A percentile compares a stretch with the other conserved stretches of the same genome.
Conservation (phyloP, 1,284 basidiomycete genomes). For the Ceratobasidium sp. region DNA sequence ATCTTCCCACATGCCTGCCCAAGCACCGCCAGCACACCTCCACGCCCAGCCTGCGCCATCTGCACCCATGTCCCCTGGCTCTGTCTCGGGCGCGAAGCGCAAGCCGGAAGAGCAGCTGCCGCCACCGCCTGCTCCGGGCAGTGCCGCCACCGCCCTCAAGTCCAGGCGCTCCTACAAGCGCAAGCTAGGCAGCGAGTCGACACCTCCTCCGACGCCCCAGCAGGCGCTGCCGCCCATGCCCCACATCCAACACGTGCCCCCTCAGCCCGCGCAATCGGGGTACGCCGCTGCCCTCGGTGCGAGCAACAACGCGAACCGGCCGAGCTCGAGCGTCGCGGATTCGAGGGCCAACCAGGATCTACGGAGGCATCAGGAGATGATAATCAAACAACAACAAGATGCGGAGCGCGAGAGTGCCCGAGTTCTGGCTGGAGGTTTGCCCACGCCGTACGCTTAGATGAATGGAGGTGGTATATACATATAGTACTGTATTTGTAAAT, state of each 20-base stretch:
- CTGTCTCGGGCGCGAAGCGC: slow-evolving; percentile 30
- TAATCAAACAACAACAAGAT: slow-evolving; percentile 42
- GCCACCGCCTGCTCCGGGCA: slow-evolving; percentile 6
- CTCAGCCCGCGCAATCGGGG: slow-evolving; percentile 13
- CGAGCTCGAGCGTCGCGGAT: not conserved
- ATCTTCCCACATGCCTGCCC: slow-evolving; percentile 19
- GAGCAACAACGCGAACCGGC: slow-evolving; percentile 2
- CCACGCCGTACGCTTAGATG: slow-evolving; percentile 28
- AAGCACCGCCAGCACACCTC: not conserved
- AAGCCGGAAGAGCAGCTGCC: slow-evolving; percentile 33
- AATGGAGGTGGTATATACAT: not conserved
- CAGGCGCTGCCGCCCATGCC: slow-evolving; percentile 36
- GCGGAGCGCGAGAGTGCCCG: slow-evolving; percentile 40
- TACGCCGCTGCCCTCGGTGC: slow-evolving; percentile 5
- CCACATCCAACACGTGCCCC: slow-evolving; percentile 39
- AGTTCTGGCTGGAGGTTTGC: slow-evolving; percentile 37
- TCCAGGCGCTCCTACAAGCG: slow-evolving; percentile 19
- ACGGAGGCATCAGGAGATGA: slow-evolving; percentile 35
- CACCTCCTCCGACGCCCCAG: slow-evolving; percentile 11
- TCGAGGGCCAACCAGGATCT: slow-evolving; percentile 37
- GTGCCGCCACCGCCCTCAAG: not conserved
- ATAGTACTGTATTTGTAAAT: slow-evolving; percentile 24
- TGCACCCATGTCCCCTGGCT: slow-evolving; percentile 26
- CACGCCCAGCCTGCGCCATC: slow-evolving; percentile 7
- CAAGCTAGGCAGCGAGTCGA: slow-evolving; percentile 3